A percentile compares a stretch with the other conserved stretches of the same genome.
These are phyloP conservation scores for Saccharomyces eubayanus DNA, from an alignment of 805 yeast species.

Conservation along the genomic window DNA sequence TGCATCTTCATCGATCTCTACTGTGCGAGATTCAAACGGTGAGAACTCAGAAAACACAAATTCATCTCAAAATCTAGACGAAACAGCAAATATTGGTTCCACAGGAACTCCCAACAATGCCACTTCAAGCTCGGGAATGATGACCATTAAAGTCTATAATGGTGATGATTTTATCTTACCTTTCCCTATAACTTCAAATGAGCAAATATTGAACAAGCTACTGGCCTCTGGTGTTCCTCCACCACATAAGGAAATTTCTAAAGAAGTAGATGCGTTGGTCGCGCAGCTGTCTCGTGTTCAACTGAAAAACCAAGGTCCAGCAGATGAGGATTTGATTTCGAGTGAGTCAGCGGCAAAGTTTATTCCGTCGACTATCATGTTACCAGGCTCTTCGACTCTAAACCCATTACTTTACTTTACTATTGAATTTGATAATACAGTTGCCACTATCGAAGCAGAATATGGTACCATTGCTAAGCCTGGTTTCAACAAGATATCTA, in stretches of 20 bases:
- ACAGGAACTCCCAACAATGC: conserved; percentile 5
- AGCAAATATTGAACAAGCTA: conserved; percentile 53
- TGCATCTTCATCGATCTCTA: conserved; percentile 17
- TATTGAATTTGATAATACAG: conserved; percentile 90
- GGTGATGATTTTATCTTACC: conserved; percentile 66
- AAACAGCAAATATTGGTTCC: neutral
- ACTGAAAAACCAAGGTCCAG: conserved; percentile 25
- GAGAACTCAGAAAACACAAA: conserved; percentile 1
- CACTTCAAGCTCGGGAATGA: conserved; percentile 42
- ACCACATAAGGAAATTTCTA: conserved; percentile 10
- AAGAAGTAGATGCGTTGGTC: conserved; percentile 19
- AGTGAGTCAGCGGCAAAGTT: conserved; percentile 27
- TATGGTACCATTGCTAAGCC: conserved; percentile 74
- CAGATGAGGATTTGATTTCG: conserved; percentile 30
- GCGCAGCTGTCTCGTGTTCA: conserved; percentile 24
- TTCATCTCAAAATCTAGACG: neutral
- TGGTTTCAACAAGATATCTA: conserved; percentile 79
- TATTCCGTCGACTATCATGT: conserved; percentile 47
- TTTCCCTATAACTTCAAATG: conserved; percentile 56
- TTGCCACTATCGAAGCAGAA: conserved; percentile 78
- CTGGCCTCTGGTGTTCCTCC: conserved; percentile 45
- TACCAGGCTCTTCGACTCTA: conserved; percentile 46
- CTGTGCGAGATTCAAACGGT: conserved; percentile 12
- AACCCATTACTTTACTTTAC: conserved; percentile 75
- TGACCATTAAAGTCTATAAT: conserved; percentile 68